Base-by-base conservation (phyloP, 495 filamentous ascomycete genomes). In the Cladorrhinum samala region DNA sequence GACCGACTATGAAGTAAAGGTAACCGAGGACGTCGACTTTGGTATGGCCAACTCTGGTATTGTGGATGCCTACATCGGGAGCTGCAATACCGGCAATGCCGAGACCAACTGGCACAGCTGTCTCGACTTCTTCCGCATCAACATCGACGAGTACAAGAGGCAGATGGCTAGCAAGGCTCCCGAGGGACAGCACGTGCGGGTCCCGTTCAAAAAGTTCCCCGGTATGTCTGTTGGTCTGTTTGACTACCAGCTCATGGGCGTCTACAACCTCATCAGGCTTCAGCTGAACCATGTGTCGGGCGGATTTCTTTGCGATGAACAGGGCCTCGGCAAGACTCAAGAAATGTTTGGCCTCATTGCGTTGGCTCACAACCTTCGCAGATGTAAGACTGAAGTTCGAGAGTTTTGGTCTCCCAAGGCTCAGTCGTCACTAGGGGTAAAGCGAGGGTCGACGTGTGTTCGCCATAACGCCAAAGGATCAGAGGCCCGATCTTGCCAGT, bases 321-420 rank as follows among this genome's bases (percentile, higher is more conserved):
- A 66, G 36, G 63, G 63, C 1, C 49, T 66, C 42, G 63, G 63
- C 20, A 66, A 66, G 53, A 66, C 60, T 17, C 55, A 59, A 41
- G 60, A 66, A 38, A 61, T 63, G 57, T 59, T 59, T 27, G 63
- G 60, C 9, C 0, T 58, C 2, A 37, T 63, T 36, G 55, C 55
- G 16, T 38, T 63, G 8, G 54, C 53, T 21, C 9, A 49, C 18
- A 42, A 33, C 16, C 51, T 66, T 9, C 48, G 60, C 9, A 24
- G 38, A 38, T 53, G 40, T 27, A 61, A 49, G 51, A 42, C 44
- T 6, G 63, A 66, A 23, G 63, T 61, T 2, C 17, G 33, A 19
- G 54, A 47, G 1, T 50, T 14, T 16, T 54, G 49, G 55, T 14
- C 39, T 41, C 13, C 39, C 39, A 14, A 47, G 3, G 2, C 14